These are phyloP conservation scores for Solanum ossicruentum DNA, from an alignment of 257 asterid genomes.

Conservation along the genomic window DNA sequence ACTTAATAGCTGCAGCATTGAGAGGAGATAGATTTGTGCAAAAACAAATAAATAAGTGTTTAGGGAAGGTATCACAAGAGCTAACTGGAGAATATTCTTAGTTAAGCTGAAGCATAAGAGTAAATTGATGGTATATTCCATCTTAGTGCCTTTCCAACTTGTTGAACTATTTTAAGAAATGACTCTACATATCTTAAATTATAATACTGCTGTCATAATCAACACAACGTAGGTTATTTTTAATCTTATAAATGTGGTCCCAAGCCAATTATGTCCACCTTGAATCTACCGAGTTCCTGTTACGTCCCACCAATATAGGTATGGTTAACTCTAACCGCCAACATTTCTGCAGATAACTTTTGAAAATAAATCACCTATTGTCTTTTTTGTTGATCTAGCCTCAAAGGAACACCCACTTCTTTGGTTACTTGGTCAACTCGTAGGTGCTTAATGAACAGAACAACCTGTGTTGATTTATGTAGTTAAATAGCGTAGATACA, in stretches of 20 bases:
- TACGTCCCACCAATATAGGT: background rate
- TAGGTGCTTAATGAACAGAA: background rate
- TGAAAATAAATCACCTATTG: background rate
- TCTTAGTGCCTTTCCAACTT: background rate
- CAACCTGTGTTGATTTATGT: background rate
- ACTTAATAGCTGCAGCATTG: background rate
- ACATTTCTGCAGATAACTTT: background rate
- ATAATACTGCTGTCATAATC: background rate
- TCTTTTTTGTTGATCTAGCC: background rate
- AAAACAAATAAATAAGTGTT: background rate
- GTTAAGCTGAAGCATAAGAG: slow-evolving; percentile 4
- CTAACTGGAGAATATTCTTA: slow-evolving; percentile 1
- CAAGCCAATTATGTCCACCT: background rate
- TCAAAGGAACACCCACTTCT: background rate
- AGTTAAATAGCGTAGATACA: background rate
- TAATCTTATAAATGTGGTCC: background rate
- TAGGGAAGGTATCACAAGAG: background rate
- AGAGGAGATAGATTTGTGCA: background rate
- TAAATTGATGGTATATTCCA: slow-evolving; percentile 20
- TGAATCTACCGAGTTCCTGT: background rate
- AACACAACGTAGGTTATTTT: background rate
- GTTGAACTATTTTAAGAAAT: background rate
- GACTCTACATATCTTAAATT: background rate
- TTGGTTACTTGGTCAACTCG: background rate
- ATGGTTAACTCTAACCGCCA: background rate